Evolutionary conservation across 2,329 filamentous ascomycete genomes (phyloP).

Genomic region (Acephala macrosclerotiorum): DNA sequence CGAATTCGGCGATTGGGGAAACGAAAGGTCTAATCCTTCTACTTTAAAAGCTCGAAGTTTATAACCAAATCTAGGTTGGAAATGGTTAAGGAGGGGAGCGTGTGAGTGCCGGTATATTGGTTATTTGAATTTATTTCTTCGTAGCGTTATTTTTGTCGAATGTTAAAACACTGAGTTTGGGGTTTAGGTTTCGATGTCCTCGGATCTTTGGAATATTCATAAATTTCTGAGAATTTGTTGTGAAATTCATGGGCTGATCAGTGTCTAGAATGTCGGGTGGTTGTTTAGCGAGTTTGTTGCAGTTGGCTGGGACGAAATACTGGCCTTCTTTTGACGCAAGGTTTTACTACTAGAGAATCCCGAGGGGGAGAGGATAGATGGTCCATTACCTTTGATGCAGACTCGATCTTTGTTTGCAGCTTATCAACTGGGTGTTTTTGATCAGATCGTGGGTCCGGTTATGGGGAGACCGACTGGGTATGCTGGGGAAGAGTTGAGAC

Average conservation of each 20-base stretch:
- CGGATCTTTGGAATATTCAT: too few species aligned
- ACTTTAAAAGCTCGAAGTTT: not conserved
- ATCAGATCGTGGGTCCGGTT: conserved; percentile 29
- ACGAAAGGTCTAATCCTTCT: not conserved
- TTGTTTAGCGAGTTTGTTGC: not conserved
- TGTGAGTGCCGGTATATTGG: too few species aligned
- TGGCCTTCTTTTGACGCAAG: conserved; percentile 15
- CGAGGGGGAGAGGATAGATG: conserved; percentile 7
- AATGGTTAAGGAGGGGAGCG: not conserved
- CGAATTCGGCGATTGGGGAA: not conserved
- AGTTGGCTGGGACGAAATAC: not conserved
- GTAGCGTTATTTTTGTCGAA: too few species aligned
- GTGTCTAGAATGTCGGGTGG: not conserved
- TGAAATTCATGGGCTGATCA: too few species aligned
- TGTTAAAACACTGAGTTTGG: too few species aligned
- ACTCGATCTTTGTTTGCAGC: conserved; percentile 22
- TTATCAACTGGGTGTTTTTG: conserved; percentile 27
- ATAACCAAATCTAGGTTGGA: not conserved
- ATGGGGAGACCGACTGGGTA: conserved; percentile 26
- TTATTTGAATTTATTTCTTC: too few species aligned
- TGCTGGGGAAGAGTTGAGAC: conserved; percentile 19
- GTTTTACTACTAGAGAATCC: conserved; percentile 24
- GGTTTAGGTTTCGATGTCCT: too few species aligned
- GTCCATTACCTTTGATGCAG: conserved; percentile 15
- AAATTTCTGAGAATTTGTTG: too few species aligned